Percentiles rank a stretch among this genome's conserved stretches.
These are phyloP conservation scores for Aechmea fasciata DNA, from an alignment of 176 grass and related monocot genomes.

Conservation along the genomic window DNA sequence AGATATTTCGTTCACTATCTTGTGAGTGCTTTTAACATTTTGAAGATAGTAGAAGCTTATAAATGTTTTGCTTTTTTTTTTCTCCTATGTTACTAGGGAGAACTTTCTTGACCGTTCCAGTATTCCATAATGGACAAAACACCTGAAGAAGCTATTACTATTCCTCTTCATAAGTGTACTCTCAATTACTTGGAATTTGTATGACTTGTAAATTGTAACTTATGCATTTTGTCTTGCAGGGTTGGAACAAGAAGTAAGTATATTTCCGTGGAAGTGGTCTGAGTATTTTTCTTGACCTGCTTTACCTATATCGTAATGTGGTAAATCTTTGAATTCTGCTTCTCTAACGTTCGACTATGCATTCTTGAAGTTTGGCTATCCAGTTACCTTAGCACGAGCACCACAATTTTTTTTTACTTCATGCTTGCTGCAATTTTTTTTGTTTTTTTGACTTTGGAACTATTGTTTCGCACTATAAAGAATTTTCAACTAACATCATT, in stretches of 20 bases:
- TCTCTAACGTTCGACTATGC: background rate
- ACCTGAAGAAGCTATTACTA: conserved; percentile 3
- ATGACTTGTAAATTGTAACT: conserved; percentile 9
- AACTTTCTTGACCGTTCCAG: background rate
- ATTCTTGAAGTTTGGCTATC: background rate
- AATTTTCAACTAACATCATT: background rate
- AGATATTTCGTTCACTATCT: conserved; percentile 90
- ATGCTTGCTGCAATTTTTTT: background rate
- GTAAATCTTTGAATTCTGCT: background rate
- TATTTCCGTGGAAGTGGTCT: conserved; percentile 1
- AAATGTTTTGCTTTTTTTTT: no score
- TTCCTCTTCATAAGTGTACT: background rate
- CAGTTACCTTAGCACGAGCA: background rate
- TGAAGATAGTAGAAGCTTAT: background rate
- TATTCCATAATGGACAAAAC: background rate
- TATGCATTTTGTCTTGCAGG: conserved; percentile 47
- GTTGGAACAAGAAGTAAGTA: conserved; percentile 98
- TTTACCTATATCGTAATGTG: background rate
- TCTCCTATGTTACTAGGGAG: no score
- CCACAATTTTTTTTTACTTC: background rate
- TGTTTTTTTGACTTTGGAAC: background rate
- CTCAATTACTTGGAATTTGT: background rate
- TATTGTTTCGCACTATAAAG: background rate
- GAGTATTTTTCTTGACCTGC: background rate
- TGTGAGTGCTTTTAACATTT: conserved; percentile 34